These are phyloP conservation scores for Neurospora sp. DNA, from an alignment of 495 filamentous ascomycete species.

Conservation along the genomic window DNA sequence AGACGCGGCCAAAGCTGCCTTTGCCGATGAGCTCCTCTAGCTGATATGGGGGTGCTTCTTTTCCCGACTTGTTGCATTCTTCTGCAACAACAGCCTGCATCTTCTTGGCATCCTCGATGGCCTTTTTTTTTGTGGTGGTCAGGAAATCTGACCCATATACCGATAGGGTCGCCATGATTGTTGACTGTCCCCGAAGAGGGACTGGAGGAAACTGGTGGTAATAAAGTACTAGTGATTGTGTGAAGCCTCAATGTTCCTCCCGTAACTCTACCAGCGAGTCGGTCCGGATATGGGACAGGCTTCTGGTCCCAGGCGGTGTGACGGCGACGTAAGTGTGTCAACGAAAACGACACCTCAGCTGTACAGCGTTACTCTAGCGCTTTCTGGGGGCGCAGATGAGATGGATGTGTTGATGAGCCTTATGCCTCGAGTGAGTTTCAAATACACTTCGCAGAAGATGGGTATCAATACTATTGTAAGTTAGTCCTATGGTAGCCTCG, in stretches of 20 bases:
- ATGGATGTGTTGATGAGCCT: neutral
- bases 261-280: neutral
- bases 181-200: neutral
- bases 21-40: slow-evolving; percentile 90
- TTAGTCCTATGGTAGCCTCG: neutral
- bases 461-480: neutral
- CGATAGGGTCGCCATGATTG: slow-evolving; percentile 32
- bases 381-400: neutral
- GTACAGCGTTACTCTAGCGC: neutral
- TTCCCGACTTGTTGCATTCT: slow-evolving; percentile 36
- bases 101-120: slow-evolving; percentile 44
- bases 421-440: neutral
- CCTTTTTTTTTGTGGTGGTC: slow-evolving; percentile 34
- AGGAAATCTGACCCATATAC: slow-evolving; percentile 30
- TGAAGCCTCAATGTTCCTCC: neutral
- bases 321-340: neutral
- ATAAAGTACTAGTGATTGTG: neutral
- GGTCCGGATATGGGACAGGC: neutral
- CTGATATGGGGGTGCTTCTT: slow-evolving; percentile 48
- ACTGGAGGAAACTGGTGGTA: neutral
- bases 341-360: neutral
- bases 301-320: neutral
- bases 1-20: slow-evolving; percentile 90
- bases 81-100: slow-evolving; percentile 43
- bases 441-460: neutral